Base-by-base conservation (phyloP, 257 asterid genomes). In the Nicotiana knightiana region DNA sequence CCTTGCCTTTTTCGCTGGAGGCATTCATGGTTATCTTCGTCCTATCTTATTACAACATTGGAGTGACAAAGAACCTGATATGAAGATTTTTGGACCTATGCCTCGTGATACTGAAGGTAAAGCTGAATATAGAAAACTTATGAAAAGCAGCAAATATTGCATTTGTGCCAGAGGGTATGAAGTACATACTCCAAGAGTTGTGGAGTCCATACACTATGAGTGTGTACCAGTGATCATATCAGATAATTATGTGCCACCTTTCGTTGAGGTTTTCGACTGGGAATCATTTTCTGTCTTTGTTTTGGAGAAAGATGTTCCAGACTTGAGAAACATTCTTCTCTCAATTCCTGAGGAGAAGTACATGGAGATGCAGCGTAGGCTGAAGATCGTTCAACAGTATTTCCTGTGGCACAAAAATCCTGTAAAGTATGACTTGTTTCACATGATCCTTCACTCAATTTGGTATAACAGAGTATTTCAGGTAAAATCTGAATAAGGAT, bases 371-470 rank as follows among this genome's bases (percentile, higher is more conserved):
- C 89, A 83, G 84, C 82, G 9, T 3, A 88, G 92, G 48, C 68
- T 91, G 43, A 89, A 86, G 82, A 53, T 83, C 1, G 89, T 89
- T 54, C 90, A 81, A 81, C 70, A 65, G 76, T 86, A 89, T 79
- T 91, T 91, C 11, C 84, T 90, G 82, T 91, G 96, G 96, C 91
- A 91, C 84, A 88, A 87, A 84, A 63, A 43, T 37, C 93, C 96
- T 26, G 71, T 85, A 21, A 91, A 70, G 85, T 89, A 86, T 61
- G 96, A 91, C 82, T 80, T 91, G 85, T 91, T 91, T 84, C 93
- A 91, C 82, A 91, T 91, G 96, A 87, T 89, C 81, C 93, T 91
- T 83, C 96, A 91, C 77, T 90, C 96, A 35, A 87, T 91, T 81
- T 90, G 96, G 96, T 85, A 84, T 84, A 88, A 83, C 82, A 85